These are phyloP conservation scores for Calocera viscosa DNA, from an alignment of 768 basidiomycete genomes.

Conservation along the genomic window DNA sequence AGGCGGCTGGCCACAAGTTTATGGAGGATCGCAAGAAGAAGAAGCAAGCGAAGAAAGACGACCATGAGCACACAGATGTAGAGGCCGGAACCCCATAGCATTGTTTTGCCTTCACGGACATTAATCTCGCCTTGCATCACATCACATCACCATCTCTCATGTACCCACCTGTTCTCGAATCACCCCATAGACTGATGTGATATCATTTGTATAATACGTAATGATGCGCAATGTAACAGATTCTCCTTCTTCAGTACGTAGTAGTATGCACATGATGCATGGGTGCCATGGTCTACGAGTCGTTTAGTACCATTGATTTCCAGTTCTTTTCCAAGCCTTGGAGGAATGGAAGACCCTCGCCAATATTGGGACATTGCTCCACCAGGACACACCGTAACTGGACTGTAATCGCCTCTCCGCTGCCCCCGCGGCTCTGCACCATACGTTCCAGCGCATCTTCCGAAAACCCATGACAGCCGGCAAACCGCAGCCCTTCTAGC, in stretches of 20 bases:
- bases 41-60: neutral
- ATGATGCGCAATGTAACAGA: constrained; percentile 4
- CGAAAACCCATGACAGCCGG: neutral
- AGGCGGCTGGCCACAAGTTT: constrained; percentile 1
- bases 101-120: neutral
- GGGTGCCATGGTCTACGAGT: too few species aligned
- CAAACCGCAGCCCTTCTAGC: neutral
- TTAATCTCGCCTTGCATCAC: neutral
- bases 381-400: neutral
- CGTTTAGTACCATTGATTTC: too few species aligned
- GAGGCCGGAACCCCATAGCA: neutral
- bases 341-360: too few species aligned
- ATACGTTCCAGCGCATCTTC: neutral
- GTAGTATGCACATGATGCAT: too few species aligned
- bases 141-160: constrained; percentile 2
- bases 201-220: neutral
- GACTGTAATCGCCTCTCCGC: neutral
- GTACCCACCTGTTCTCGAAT: neutral
- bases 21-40: neutral
- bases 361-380: neutral
- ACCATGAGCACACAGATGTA: neutral
- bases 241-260: too few species aligned
- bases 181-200: constrained; percentile 6
- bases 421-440: neutral
- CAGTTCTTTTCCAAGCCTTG: too few species aligned